Evolutionary conservation across 106 monocot species (phyloP), one percentile per base, ranked within the genome.

Genomic region (Iris macrosiphon): DNA sequence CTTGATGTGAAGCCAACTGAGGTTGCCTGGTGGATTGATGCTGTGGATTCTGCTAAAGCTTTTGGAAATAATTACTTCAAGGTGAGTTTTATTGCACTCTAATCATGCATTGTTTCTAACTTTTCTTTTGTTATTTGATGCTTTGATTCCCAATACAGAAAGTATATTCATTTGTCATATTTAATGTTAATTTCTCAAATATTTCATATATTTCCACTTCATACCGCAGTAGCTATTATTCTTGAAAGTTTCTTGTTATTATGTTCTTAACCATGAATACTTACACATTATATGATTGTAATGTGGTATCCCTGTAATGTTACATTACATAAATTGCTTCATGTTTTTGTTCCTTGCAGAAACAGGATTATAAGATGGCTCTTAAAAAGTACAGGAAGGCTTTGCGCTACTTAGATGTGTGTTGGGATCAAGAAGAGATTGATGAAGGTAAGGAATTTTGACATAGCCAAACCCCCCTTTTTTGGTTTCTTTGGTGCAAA

Each of bases 401-500:
- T 32, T 52, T 78, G 58, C 61, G 78, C 35, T 78, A 78, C 49
- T 52, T 78, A 42, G 78, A 78, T 40, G 67, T 78, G 31, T 78
- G 72, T 44, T 78, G 78, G 78, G 78, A 78, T 15, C 72, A 78
- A 49, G 72, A 78, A 53, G 78, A 78, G 44, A 78, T 78, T 34
- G 78, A 78, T 68, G 78, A 78, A 78, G 73, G 78, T 37, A 20
- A 58, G 64, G n/a, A n/a, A n/a, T n/a, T n/a, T n/a, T n/a, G n/a
- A n/a, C n/a, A n/a, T n/a, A n/a, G n/a, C n/a, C n/a, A n/a, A n/a
- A n/a, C n/a, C n/a, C n/a, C n/a, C n/a, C n/a, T 26, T 32, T 3
- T 33, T 14, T 9, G 46, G 0, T 56, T 56, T 40, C 40, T 34
- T 54, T 35, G 21, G 28, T 6, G 12, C 0, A 20, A 54, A 34